Percentiles rank a stretch among this genome's conserved stretches.
phyloP scores from a whole-genome alignment of 139 green algal genomes.

The Chlamydomonas applanata region DNA sequence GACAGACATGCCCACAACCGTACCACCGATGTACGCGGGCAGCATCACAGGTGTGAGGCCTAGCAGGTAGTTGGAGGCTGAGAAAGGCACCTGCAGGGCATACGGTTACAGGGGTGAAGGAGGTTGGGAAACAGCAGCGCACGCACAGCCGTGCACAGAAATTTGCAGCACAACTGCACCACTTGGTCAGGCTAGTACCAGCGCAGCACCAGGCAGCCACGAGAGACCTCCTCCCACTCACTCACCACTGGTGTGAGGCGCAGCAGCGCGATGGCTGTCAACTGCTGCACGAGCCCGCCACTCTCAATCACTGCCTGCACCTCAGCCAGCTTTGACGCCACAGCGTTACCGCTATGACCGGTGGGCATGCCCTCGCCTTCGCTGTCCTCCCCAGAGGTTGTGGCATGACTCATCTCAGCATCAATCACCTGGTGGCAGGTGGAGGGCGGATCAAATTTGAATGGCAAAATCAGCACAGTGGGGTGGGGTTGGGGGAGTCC shows the following conservation, averaged over 20 bases:
- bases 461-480: neutral
- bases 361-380: neutral
- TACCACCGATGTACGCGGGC: constrained; percentile 63
- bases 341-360: neutral
- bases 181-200: too few species aligned
- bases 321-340: constrained; percentile 36
- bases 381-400: neutral
- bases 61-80: constrained; percentile 82
- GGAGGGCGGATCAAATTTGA: neutral
- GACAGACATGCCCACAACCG: constrained; percentile 64
- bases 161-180: too few species aligned
- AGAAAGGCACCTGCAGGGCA: constrained; percentile 41
- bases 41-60: constrained; percentile 74
- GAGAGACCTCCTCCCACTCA: neutral
- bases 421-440: constrained; percentile 29
- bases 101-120: neutral
- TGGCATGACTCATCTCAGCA: constrained; percentile 24
- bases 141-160: too few species aligned
- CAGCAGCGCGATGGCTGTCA: constrained; percentile 68
- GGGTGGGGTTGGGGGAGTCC: too few species aligned
- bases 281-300: constrained; percentile 69
- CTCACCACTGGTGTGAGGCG: constrained; percentile 76
- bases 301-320: constrained; percentile 56
- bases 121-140: neutral
- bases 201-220: too few species aligned